Percentiles rank a stretch among this genome's conserved stretches.
Conservation (phyloP, 2,329 filamentous ascomycete species). For the Colletotrichum sp. region DNA sequence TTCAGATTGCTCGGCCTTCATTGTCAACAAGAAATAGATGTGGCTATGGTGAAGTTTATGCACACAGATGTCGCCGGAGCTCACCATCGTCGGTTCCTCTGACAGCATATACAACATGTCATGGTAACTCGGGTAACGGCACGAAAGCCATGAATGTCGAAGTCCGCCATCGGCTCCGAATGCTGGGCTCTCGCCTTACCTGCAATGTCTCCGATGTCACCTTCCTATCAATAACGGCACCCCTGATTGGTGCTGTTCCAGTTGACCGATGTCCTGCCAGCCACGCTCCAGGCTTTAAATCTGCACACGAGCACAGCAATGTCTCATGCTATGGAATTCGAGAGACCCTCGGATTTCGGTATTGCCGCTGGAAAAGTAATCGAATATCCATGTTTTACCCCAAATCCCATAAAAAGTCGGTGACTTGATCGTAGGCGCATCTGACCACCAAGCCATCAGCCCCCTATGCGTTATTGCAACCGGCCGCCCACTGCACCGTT, state of each 20-base stretch:
- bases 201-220: not conserved
- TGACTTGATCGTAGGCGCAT: not conserved
- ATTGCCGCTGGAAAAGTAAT: not conserved
- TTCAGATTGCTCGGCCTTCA: not conserved
- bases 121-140: not conserved
- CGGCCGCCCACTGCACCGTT: not conserved
- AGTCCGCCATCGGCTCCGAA: not conserved
- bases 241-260: not conserved
- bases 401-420: not conserved
- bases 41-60: not conserved
- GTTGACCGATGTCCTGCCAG: not conserved
- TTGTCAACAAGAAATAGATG: not conserved
- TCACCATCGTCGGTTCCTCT: not conserved
- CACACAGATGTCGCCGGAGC: not conserved
- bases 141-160: not conserved
- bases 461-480: not conserved
- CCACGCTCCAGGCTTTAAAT: accelerated
- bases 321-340: not conserved
- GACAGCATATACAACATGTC: not conserved
- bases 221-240: not conserved
- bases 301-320: not conserved
- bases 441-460: not conserved
- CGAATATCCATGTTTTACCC: not conserved
- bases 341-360: not conserved
- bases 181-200: not conserved